These are phyloP conservation scores for Penicillium atrosanguineum DNA, from an alignment of 495 filamentous ascomycete species.

Conservation along the genomic window DNA sequence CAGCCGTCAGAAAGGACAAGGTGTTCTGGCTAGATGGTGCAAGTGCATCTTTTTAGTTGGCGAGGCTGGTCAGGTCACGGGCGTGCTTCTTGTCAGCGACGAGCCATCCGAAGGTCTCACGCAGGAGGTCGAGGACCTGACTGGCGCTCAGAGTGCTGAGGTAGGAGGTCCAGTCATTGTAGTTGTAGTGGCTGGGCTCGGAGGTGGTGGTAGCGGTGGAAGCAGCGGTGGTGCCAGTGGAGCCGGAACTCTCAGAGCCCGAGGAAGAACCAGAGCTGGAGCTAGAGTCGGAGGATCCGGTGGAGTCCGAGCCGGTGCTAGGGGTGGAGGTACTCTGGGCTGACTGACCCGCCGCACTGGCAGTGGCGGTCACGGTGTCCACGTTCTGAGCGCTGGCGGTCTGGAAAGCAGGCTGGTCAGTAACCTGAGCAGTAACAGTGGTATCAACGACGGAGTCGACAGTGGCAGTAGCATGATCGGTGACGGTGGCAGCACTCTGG, in stretches of 20 bases:
- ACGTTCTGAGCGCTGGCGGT: slow-evolving; percentile 12
- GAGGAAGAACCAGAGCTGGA: not conserved
- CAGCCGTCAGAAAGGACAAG: not conserved
- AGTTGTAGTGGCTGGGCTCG: slow-evolving; percentile 13
- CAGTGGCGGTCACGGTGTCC: slow-evolving; percentile 18
- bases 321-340: slow-evolving; percentile 17
- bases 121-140: slow-evolving; percentile 33
- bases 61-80: slow-evolving; percentile 29
- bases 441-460: slow-evolving; percentile 9
- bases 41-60: slow-evolving; percentile 18
- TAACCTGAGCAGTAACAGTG: slow-evolving; percentile 21
- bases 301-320: slow-evolving; percentile 2
- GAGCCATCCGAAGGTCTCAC: slow-evolving; percentile 37
- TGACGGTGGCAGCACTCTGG: slow-evolving; percentile 7
- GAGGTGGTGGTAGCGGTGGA: not conserved
- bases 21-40: not conserved
- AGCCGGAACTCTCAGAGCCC: too few species aligned
- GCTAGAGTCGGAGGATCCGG: slow-evolving; percentile 4
- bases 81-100: slow-evolving; percentile 39
- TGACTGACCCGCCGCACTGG: slow-evolving; percentile 22
- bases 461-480: slow-evolving; percentile 7
- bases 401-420: slow-evolving; percentile 22
- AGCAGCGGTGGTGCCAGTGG: too few species aligned
- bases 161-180: slow-evolving; percentile 30
- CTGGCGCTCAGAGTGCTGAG: slow-evolving; percentile 38